These are phyloP conservation scores for Nannizziopsis arthrosporioides DNA, from an alignment of 2,329 filamentous ascomycete species.

Conservation along the genomic window DNA sequence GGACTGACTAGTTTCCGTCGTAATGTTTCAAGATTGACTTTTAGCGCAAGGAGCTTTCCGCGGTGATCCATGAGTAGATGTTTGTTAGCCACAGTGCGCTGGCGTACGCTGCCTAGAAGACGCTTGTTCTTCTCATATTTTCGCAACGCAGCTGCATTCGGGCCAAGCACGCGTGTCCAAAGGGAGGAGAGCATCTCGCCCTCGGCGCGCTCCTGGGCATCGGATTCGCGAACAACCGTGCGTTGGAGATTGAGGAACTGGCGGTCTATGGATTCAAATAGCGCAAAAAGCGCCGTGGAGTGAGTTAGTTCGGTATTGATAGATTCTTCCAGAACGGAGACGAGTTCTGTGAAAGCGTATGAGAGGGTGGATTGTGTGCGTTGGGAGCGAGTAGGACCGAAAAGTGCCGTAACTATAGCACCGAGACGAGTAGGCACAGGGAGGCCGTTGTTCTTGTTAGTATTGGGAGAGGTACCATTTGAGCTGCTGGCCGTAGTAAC, in stretches of 20 bases:
- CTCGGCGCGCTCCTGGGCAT: conserved; percentile 67
- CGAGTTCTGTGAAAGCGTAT: conserved; percentile 77
- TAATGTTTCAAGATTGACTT: conserved; percentile 75
- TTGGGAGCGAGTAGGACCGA: conserved; percentile 71
- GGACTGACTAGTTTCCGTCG: conserved; percentile 74
- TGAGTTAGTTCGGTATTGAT: conserved; percentile 75
- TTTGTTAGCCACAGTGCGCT: conserved; percentile 79
- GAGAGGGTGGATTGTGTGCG: conserved; percentile 69
- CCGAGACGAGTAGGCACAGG: conserved; percentile 54
- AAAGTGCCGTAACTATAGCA: conserved; percentile 55
- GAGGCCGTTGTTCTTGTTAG: conserved; percentile 8
- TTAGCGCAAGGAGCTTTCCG: conserved; percentile 67
- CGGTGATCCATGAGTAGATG: conserved; percentile 77
- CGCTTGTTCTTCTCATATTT: conserved; percentile 88
- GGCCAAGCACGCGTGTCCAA: conserved; percentile 75
- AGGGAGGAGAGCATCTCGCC: conserved; percentile 70
- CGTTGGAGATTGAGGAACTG: conserved; percentile 83
- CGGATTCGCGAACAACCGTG: conserved; percentile 70
- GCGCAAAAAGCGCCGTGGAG: conserved; percentile 65
- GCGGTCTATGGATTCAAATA: conserved; percentile 85
- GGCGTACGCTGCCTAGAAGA: conserved; percentile 64
- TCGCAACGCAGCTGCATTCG: conserved; percentile 59
- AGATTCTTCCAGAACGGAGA: conserved; percentile 76
- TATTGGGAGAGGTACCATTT: neutral
- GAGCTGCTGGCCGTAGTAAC: conserved; percentile 1